Conservation (phyloP, 768 basidiomycete species). For the Leccinum rimulosum region DNA sequence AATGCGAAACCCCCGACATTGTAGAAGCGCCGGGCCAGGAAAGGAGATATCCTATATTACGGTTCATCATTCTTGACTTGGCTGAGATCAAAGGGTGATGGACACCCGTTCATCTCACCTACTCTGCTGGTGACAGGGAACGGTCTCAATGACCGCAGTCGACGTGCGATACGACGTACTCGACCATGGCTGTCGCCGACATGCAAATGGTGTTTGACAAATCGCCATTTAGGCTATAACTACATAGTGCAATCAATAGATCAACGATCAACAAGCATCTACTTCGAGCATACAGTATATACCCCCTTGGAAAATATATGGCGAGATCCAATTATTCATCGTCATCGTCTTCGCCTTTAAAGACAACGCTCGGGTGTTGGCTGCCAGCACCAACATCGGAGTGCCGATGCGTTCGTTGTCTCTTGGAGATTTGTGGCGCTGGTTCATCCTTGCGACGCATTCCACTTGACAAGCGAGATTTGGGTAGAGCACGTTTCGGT, state of each 20-base stretch:
- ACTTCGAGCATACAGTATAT: not conserved
- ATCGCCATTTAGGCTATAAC: not conserved
- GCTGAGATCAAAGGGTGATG: not conserved
- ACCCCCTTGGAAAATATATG: not conserved
- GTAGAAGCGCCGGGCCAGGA: not conserved
- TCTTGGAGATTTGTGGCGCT: constrained; percentile 15
- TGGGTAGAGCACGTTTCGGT: constrained; percentile 31
- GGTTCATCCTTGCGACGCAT: constrained; percentile 7
- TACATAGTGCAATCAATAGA: constrained; percentile 9
- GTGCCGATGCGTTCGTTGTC: constrained; percentile 23
- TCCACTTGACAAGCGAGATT: constrained; percentile 12
- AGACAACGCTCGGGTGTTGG: not conserved
- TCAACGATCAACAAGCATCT: not conserved
- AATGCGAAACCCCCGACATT: not conserved
- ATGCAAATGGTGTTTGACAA: not conserved
- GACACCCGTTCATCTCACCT: not conserved
- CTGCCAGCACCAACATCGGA: constrained; percentile 16
- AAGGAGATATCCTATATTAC: not conserved
- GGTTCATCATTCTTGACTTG: not conserved
- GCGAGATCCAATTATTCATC: constrained; percentile 9
- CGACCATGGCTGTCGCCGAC: not conserved
- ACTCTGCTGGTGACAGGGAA: not conserved
- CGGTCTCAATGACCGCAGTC: not conserved
- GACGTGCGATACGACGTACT: not conserved
- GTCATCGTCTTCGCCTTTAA: constrained; percentile 18